Base-by-base conservation (phyloP, 1,139 yeast species). In the Hansenula lynferdii region DNA sequence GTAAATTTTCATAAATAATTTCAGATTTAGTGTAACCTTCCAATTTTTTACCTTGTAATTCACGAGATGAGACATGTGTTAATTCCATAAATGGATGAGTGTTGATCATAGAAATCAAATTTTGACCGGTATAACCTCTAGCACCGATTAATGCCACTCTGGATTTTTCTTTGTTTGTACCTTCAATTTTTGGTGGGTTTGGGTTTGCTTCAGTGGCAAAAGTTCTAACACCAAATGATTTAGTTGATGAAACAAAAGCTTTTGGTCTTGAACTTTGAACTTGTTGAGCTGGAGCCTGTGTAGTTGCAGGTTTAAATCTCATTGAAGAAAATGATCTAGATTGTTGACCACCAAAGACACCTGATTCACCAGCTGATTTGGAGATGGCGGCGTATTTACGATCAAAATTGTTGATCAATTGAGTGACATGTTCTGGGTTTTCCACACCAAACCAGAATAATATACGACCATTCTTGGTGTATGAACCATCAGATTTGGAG, bases 111-210 rank as follows among this genome's bases (percentile, higher is more conserved):
- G 82, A 77, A 51, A 92, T 87, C 61, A 92, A 74, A 53, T 92
- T 92, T 65, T 85, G 96, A 25, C 98, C 99, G 23, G 97, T 90
- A 65, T 78, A 87, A 29, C 99, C 99, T 67, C 99, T 83, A 30
- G 98, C 99, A 53, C 99, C 99, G 58, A 92, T 90, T 53, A 92
- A 75, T 1, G 97, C 98, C 36, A 94, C 90, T 43, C 61, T 79
- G 28, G 86, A 69, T 43, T 75, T 76, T 37, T 68, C 61, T 33
- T 71, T 69, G 65, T 80, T 85, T 34, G 75, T 61, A 26, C 87
- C 94, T 41, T 72, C 69, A 43, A 69, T 69, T 33, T 75, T 51
- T 17, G 94, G 92, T 11, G 90, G 87, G 58, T 82, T 84, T 39
- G 95, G 92, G 59, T 81, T 77, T 31, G 83, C 62, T 41, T 56